Base-by-base conservation (phyloP, 2,329 filamentous ascomycete genomes). In the Paracamarosporium sp. region DNA sequence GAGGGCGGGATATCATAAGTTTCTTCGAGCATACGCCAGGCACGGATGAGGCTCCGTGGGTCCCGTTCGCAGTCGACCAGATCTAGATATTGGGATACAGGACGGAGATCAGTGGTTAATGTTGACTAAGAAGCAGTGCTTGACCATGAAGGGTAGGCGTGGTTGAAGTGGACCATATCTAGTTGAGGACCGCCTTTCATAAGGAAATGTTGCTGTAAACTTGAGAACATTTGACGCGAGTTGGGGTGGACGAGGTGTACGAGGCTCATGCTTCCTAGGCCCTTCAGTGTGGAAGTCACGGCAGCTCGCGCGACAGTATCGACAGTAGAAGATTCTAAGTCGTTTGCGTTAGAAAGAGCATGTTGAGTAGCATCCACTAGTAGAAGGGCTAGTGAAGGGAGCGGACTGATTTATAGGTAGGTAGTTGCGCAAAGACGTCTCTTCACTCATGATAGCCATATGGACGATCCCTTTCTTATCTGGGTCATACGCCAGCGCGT, bases 11-110 rank as follows among this genome's bases (percentile, higher is more conserved):
- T 44, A 45, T 56, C 13, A 28, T 46, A 56, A 45, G 57, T 50
- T 17, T 20, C 36, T 31, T 60, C 57, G 25, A 60, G 38, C 48
- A n/a, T 55, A 31, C 44, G 57, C 53, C 57, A 60, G 43, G 50
- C 57, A n/a, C 44, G 44, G 12, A 60, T 54, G 15, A 56, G 44
- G n/a, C 48, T 38, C 6, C 48, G 38, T 8, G 48, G 57, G 15
- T 56, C 28, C 25, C 36, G 46, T 35, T 24, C 36, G 5, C 47
- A 50, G 24, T 46, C 30, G n/a, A 54, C 45, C 44, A 51, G 27
- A 31, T 58, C 50, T 12, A 58, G 28, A 33, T 58, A 51, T 20
- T 30, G 45, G 35, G 57, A 60, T 2, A 56, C 22, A 28, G 41
- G 44, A 31, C 50, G 53, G 20, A 53, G 57, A 25, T 60, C 53